These are phyloP conservation scores for Phytophthora fragariaefolia DNA, from an alignment of 352 stramenopile species.

Conservation along the genomic window DNA sequence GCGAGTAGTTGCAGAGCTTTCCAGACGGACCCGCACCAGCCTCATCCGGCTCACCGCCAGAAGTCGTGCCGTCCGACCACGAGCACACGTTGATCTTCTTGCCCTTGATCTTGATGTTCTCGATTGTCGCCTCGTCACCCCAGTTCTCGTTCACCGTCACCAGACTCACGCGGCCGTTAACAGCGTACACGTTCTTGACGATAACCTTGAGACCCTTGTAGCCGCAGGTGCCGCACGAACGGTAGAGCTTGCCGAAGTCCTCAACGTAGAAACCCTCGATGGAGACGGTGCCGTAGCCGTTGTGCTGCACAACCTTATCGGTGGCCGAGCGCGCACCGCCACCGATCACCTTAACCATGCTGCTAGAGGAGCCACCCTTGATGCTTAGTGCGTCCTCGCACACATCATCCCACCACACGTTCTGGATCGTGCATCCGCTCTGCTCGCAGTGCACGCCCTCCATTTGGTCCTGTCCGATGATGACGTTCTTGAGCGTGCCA, in stretches of 20 bases:
- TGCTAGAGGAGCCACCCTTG: conserved; percentile 45
- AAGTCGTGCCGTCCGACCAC: conserved; percentile 27
- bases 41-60: conserved; percentile 27
- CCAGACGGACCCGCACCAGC: conserved; percentile 20
- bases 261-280: conserved; percentile 32
- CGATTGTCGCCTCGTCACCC: conserved; percentile 44
- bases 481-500: conserved; percentile 58
- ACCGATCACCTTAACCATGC: conserved; percentile 41
- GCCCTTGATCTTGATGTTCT: conserved; percentile 52
- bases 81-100: conserved; percentile 35
- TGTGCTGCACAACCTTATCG: conserved; percentile 34
- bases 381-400: conserved; percentile 53
- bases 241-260: conserved; percentile 33
- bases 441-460: conserved; percentile 33
- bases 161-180: conserved; percentile 34
- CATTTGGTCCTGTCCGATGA: conserved; percentile 52
- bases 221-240: conserved; percentile 29
- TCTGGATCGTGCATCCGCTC: conserved; percentile 32
- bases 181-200: conserved; percentile 34
- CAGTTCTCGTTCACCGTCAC: conserved; percentile 56
- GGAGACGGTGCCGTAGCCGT: conserved; percentile 29
- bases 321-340: conserved; percentile 25
- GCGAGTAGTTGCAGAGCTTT: conserved; percentile 37
- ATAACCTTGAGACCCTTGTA: conserved; percentile 26
- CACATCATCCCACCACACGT: conserved; percentile 33